Percentiles rank a stretch among this genome's conserved stretches.
Evolutionary conservation across 106 monocot genomes (phyloP).

Genomic region (Dendrobium catenatum): DNA sequence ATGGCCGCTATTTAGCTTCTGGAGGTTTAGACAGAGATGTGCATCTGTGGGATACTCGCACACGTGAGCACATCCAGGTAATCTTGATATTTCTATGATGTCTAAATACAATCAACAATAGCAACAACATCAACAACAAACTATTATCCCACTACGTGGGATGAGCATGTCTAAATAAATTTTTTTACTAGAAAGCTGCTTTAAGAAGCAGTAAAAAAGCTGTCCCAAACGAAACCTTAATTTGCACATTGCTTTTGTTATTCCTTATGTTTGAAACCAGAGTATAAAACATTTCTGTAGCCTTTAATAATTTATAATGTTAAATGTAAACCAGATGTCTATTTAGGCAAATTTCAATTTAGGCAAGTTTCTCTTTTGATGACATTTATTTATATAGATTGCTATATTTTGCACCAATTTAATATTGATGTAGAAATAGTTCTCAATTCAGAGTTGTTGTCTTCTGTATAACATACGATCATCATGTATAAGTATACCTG

Average conservation of each 20-base stretch:
- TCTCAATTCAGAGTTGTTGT: not conserved
- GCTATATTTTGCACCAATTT: not conserved
- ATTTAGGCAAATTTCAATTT: not conserved
- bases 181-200: too few relatives aligned
- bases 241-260: not conserved
- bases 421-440: not conserved
- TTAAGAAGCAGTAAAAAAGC: too few relatives aligned
- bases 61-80: conserved; percentile 89
- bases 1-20: conserved; percentile 77
- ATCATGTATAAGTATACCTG: not conserved
- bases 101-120: not conserved
- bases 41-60: conserved; percentile 89
- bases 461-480: not conserved
- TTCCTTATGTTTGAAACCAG: not conserved
- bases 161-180: not conserved
- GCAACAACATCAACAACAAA: too few relatives aligned
- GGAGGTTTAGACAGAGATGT: conserved; percentile 88
- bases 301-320: not conserved
- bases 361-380: not conserved
- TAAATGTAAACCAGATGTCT: not conserved
- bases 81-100: not conserved
- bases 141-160: too few relatives aligned
- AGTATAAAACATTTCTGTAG: not conserved
- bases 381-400: not conserved
- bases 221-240: too few relatives aligned